Evolutionary conservation across 192 early-diverging fungal genomes (phyloP).

Genomic region (Spizellomyces sp.): DNA sequence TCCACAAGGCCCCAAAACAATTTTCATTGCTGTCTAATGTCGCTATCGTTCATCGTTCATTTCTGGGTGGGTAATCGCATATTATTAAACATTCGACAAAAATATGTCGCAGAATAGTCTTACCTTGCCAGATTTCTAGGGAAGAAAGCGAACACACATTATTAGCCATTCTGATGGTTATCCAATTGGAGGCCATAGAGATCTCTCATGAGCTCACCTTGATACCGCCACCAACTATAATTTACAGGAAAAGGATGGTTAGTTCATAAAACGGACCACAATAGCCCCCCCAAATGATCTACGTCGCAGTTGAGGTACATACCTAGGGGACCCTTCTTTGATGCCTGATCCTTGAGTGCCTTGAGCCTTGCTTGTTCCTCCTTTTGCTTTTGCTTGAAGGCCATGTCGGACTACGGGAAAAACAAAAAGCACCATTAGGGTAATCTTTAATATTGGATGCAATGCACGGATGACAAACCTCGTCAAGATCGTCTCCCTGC

Average conservation of each 20-base stretch:
- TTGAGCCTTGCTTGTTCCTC: slow-evolving; percentile 79
- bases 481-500: slow-evolving; percentile 61
- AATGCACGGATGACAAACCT: slow-evolving; percentile 26
- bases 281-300: not conserved
- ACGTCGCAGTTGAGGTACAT: not conserved
- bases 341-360: slow-evolving; percentile 67
- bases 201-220: not conserved
- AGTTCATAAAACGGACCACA: not conserved
- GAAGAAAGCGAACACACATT: no score
- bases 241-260: not conserved
- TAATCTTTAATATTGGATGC: no score
- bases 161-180: no score
- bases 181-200: no score
- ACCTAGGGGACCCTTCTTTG: slow-evolving; percentile 28
- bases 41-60: no score
- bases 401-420: slow-evolving; percentile 58
- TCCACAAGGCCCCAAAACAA: no score
- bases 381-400: slow-evolving; percentile 78
- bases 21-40: no score
- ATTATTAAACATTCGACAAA: no score
- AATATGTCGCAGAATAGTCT: no score
- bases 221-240: not conserved
- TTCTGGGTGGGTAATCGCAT: no score
- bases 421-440: not conserved
- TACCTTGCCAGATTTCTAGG: no score